phyloP scores from a whole-genome alignment of 345 rosid genomes.

The Camelina hispida region DNA sequence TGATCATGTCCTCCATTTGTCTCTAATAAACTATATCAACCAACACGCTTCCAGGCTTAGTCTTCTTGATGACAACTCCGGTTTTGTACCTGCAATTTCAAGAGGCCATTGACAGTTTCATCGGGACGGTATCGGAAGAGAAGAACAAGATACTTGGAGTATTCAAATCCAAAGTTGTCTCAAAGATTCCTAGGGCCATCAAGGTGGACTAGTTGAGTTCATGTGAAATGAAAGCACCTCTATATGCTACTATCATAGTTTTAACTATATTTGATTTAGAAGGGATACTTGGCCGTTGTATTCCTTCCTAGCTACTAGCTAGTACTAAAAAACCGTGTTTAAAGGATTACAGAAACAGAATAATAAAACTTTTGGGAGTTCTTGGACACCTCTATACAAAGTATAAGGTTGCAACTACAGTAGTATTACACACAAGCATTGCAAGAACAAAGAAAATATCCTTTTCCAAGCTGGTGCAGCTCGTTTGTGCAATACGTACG shows the following conservation, averaged over 20 bases:
- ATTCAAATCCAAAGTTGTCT: constrained; percentile 23
- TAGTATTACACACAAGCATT: not conserved
- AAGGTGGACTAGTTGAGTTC: constrained; percentile 25
- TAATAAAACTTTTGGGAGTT: too few species aligned
- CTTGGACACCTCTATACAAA: too few species aligned
- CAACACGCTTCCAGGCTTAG: constrained; percentile 27
- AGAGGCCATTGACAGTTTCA: constrained; percentile 22
- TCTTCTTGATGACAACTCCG: constrained; percentile 36
- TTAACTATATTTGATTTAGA: constrained; percentile 8
- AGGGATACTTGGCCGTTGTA: not conserved
- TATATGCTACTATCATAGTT: constrained; percentile 19
- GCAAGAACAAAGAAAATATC: not conserved
- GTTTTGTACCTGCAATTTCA: constrained; percentile 27
- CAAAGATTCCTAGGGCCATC: constrained; percentile 31
- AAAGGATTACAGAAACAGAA: not conserved
- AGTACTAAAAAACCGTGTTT: not conserved
- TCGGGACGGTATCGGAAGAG: constrained; percentile 20
- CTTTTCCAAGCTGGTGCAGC: constrained; percentile 8
- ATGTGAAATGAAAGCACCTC: not conserved
- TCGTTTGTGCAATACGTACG: not conserved
- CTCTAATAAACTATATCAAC: not conserved
- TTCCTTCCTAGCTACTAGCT: not conserved
- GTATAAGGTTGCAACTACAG: too few species aligned
- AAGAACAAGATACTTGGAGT: constrained; percentile 17
- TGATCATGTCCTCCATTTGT: not conserved